Conservation (phyloP, 805 yeast genomes). For the Zygoascus bituminiphila region DNA sequence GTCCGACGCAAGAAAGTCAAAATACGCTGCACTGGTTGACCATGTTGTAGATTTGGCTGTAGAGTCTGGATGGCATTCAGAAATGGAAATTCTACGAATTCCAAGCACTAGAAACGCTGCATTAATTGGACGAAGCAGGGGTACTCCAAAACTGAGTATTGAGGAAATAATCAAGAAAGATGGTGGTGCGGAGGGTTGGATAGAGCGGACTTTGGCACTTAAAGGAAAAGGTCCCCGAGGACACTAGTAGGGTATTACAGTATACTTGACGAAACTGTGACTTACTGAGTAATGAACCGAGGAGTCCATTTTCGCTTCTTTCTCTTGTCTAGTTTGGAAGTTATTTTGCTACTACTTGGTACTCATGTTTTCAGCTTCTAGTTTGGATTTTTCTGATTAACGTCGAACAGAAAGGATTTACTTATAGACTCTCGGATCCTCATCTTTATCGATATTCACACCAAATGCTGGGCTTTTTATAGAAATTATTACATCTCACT, state of each 20-base stretch:
- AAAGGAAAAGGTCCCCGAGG: conserved; percentile 63
- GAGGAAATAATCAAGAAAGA: conserved; percentile 56
- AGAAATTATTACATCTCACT: no score
- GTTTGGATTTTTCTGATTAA: no score
- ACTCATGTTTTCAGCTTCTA: no score
- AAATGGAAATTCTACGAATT: conserved; percentile 80
- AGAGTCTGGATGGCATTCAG: conserved; percentile 73
- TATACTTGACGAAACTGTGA: background rate
- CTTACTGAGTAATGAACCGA: no score
- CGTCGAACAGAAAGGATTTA: no score
- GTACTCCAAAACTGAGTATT: conserved; percentile 20
- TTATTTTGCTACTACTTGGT: no score
- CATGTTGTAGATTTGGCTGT: conserved; percentile 66
- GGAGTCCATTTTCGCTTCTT: no score
- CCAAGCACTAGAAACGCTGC: conserved; percentile 95
- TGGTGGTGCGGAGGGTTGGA: conserved; percentile 92
- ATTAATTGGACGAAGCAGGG: conserved; percentile 54
- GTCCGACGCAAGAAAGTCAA: conserved; percentile 39
- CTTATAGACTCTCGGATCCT: no score
- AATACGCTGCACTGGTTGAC: conserved; percentile 80
- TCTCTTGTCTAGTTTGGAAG: no score
- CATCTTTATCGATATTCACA: no score
- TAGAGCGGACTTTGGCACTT: conserved; percentile 65
- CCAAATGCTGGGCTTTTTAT: no score
- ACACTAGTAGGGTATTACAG: conserved; percentile 36